Evolutionary conservation across 345 rosid genomes (phyloP).

Genomic region (Linum usitatissimum): DNA sequence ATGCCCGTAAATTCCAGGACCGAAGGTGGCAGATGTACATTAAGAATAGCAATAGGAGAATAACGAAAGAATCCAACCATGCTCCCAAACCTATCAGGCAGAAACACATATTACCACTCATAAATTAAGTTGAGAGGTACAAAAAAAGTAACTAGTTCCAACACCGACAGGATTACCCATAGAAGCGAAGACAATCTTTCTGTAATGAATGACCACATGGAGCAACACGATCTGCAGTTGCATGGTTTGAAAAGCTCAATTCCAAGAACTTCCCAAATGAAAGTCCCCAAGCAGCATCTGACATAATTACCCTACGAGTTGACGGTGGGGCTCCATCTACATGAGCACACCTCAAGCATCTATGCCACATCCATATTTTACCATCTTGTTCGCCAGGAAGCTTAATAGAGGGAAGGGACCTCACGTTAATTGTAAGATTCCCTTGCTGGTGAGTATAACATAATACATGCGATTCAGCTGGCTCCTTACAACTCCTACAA

Average conservation of each 20-base stretch:
- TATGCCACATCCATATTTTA: slow-evolving; percentile 99
- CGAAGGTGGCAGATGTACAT: slow-evolving; percentile 68
- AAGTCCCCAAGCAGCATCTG: slow-evolving; percentile 99
- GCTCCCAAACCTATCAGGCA: slow-evolving; percentile 63
- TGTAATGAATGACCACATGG: slow-evolving; percentile 98
- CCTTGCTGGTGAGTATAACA: slow-evolving; percentile 97
- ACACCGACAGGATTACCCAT: slow-evolving; percentile 46
- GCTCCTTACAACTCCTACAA: slow-evolving; percentile 68
- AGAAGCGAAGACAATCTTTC: slow-evolving; percentile 91
- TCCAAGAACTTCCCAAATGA: slow-evolving; percentile 97
- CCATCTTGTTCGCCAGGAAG: slow-evolving; percentile 91
- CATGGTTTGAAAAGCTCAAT: slow-evolving; percentile 92
- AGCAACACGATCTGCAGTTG: slow-evolving; percentile 96
- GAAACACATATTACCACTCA: slow-evolving; percentile 11
- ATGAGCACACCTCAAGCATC: slow-evolving; percentile 81
- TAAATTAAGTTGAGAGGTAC: background rate
- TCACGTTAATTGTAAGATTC: slow-evolving; percentile 85
- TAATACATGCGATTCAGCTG: slow-evolving; percentile 76
- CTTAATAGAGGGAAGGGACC: slow-evolving; percentile 49
- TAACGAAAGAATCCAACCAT: slow-evolving; percentile 97
- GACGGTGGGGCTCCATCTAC: slow-evolving; percentile 91
- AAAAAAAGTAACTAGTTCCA: background rate
- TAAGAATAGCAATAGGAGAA: slow-evolving; percentile 81
- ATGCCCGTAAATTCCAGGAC: slow-evolving; percentile 55
- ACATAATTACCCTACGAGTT: slow-evolving; percentile 91